Evolutionary conservation across 1,284 basidiomycete species (phyloP), one percentile per base, ranked within the genome.

Genomic region (Trichosporon ovoides): DNA sequence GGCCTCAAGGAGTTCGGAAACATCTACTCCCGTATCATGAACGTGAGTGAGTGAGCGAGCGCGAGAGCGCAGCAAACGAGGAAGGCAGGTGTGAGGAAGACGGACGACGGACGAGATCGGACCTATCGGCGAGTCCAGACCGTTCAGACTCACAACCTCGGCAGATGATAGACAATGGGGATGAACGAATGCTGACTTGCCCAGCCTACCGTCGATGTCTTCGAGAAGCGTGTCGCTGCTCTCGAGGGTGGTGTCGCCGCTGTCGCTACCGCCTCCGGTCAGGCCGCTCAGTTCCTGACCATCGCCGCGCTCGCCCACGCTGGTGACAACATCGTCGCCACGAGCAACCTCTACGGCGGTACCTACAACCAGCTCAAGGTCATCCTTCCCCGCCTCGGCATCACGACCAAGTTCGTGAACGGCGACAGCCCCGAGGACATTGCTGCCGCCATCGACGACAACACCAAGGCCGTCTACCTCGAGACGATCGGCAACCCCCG

Each of bases 301-400:
- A 81, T 90, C 55, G 77, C 83, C 9, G 80, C 85, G 13, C 80
- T 91, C 50, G 85, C 87, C 12, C 74, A 80, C 24, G 66, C 80
- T 16, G 89, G 89, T 7, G 88, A 92, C 74, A 91, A 92, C 76
- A 88, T 92, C 63, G 83, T 91, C 9, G 83, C 86, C 2, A 85
- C 85, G 80, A 82, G 84, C 3, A 83, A 80, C 67, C 76, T 88
- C 6, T 88, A 87, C 60, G 86, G 86, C 52, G 86, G 85, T 20
- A 91, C 88, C 5, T 92, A 87, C 80, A 94, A 93, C 69, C 90
- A 92, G 72, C 86, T 93, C 80, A 92, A 91, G 81, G 86, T 64
- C 36, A 59, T 28, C 58, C 58, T 54, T 22, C 53, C 53, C 20
- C 56, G 52, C 34, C 55, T 66, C 38, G 87, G 87, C 36, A 90